These are phyloP conservation scores for Backusella tarrabulga DNA, from an alignment of 192 early-diverging fungal species.

Conservation along the genomic window DNA sequence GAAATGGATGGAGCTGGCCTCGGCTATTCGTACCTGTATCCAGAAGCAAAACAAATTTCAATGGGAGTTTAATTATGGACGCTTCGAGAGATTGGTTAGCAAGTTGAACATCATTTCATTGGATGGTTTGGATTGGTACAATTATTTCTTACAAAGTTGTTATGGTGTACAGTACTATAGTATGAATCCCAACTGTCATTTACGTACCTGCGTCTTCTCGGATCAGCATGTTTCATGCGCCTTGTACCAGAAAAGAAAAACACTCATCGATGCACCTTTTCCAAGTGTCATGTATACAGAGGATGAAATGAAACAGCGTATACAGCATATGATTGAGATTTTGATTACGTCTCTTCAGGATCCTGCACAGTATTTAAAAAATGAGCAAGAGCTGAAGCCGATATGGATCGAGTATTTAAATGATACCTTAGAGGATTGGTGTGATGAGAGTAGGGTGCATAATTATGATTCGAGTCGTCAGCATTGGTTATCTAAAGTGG, in stretches of 20 bases:
- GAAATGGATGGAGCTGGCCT: conserved; percentile 15
- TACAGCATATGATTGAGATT: conserved; percentile 18
- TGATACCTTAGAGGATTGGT: conserved; percentile 20
- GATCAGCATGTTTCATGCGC: not conserved
- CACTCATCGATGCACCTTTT: conserved; percentile 7
- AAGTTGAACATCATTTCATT: not conserved
- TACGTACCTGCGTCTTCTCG: not conserved
- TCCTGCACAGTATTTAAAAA: not conserved
- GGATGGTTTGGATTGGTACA: not conserved
- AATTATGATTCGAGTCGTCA: not conserved
- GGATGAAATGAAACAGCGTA: conserved; percentile 13
- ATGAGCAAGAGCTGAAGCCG: not conserved
- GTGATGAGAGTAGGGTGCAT: not conserved
- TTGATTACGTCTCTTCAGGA: not conserved
- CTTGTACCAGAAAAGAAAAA: not conserved
- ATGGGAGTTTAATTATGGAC: not conserved
- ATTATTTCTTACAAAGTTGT: conserved; percentile 14
- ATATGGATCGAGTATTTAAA: conserved; percentile 15
- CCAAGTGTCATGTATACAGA: conserved; percentile 22
- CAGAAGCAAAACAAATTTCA: not conserved
- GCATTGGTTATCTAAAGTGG: not conserved
- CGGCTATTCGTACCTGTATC: not conserved
- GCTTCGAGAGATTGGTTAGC: not conserved
- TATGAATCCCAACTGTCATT: not conserved
- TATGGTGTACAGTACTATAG: conserved; percentile 8